Percentiles rank a stretch among this genome's conserved stretches.
phyloP scores from a whole-genome alignment of 192 early-diverging fungal species.

The Coemansia javaensis region DNA sequence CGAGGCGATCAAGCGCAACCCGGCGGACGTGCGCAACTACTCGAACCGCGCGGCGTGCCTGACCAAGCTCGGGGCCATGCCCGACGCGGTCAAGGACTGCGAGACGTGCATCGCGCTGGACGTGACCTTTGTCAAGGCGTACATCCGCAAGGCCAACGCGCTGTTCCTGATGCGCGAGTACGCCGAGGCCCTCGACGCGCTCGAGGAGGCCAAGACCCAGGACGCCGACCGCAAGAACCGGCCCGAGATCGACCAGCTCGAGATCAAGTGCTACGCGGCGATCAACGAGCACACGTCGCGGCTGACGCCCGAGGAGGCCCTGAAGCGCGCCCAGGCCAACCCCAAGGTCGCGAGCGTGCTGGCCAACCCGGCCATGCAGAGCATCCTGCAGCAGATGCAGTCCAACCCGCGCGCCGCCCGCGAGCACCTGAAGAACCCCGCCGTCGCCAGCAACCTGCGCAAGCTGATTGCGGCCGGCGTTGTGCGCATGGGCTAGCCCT shows the following conservation, averaged over 20 bases:
- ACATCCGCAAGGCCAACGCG: conserved; percentile 92
- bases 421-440: conserved; percentile 96
- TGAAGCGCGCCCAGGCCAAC: conserved; percentile 82
- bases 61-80: conserved; percentile 87
- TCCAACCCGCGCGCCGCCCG: conserved; percentile 85
- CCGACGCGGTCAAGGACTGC: conserved; percentile 94
- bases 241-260: conserved; percentile 79
- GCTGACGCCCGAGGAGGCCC: conserved; percentile 67
- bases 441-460: conserved; percentile 89
- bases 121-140: conserved; percentile 86
- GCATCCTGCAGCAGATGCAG: conserved; percentile 97
- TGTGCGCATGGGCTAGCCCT: conserved; percentile 63
- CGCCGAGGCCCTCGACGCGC: conserved; percentile 73
- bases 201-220: conserved; percentile 67
- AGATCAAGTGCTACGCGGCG: conserved; percentile 74
- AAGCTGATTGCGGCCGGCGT: conserved; percentile 89
- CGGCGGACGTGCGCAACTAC: conserved; percentile 80
- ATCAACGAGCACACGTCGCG: conserved; percentile 57
- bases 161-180: conserved; percentile 87
- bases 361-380: conserved; percentile 92
- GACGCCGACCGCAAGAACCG: conserved; percentile 81
- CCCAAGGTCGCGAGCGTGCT: conserved; percentile 87
- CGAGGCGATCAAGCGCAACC: conserved; percentile 96
- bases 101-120: conserved; percentile 83
- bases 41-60: conserved; percentile 97